Evolutionary conservation across 2,329 filamentous ascomycete genomes (phyloP), one percentile per base, ranked within the genome.

Genomic region (Aspergillus melleus): DNA sequence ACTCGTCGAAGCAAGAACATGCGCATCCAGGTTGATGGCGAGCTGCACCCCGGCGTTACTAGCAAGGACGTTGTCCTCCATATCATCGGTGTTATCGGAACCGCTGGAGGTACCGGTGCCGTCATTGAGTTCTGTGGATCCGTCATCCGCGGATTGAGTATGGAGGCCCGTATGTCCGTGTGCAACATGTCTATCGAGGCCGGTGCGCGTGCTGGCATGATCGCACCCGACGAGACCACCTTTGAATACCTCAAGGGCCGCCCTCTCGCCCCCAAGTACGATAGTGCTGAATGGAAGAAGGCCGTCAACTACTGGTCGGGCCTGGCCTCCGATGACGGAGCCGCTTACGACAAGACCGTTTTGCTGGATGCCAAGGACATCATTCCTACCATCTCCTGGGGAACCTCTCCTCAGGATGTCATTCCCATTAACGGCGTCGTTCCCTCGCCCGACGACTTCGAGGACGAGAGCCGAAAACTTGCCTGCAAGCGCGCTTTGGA

Each of bases 171-270:
- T 68, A 98, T 99, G 95, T 97, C 93, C 64, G 96, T 99, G 76
- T 98, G 95, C 83, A 99, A 99, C 82, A 98, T 98, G 95, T 92
- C 93, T 14, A 97, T 98, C 68, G 95, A 99, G 82, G 95, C 85
- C 68, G 95, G 95, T 78, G 95, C 95, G 52, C 86, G 95, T 79
- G 94, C 94, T 61, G 95, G 95, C 67, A 96, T 99, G 92, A 89
- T 99, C 61, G 95, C 95, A 10, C 95, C 95, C 5, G 95, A 99
- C 72, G 89, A 97, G 73, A 90, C 83, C 60, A 98, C 95, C 29
- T 96, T 96, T 69, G 91, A 96, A 67, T 99, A 98, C 75, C 89
- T 99, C 71, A 95, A 95, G 82, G 91, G 90, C 69, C 88, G 89
- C 64, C 95, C 95, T 44, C 82, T 99, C 67, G 93, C 94, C 16